Evolutionary conservation across 331 rosid species (phyloP), one percentile per base, ranked within the genome.

Genomic region (Acacia concinna): DNA sequence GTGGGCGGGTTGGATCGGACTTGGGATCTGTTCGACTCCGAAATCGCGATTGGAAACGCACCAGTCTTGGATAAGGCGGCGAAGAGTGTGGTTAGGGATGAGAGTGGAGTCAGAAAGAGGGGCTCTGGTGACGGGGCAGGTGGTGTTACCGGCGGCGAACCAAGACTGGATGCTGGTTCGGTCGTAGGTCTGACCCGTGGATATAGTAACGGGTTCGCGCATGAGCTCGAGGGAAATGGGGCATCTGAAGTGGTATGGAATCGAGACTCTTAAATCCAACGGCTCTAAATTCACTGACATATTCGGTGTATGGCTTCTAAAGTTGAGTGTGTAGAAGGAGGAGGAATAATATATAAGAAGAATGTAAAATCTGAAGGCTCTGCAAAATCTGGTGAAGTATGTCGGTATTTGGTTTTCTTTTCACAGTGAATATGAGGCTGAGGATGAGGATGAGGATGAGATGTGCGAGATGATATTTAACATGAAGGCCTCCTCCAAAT

Each of bases 1-100:
- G 84, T 90, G 92, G 1, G 93, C 98, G 0, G 96, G 96, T 21
- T 89, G 99, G 73, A 90, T 95, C 1, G 98, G 99, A 3, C 98
- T 93, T 1, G 98, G 98, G 43, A 95, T 90, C 23, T 91, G 85
- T 78, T 88, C 79, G 18, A 86, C 59, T 6, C 95, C 92, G 32
- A 79, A 85, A 5, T 86, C 81, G 20, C 85, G 87, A 71, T 90
- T 90, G 1, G 88, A 88, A 37, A 86, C 91, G 75, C 92, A 88
- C 95, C 95, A 90, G 1, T 90, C 88, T 78, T 88, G 92, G 78
- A 90, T 90, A 3, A 90, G 84, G 4, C 95, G 70, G 17, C 95
- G 92, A 6, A 90, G 89, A 0, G 92, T 90, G 76, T 90, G 92
- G 82, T 90, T 90, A 0, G 95, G 95, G 44, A 88, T 90, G 35